Conservation (phyloP, 2,329 filamentous ascomycete genomes). For the Dothideomycetes sp. region DNA sequence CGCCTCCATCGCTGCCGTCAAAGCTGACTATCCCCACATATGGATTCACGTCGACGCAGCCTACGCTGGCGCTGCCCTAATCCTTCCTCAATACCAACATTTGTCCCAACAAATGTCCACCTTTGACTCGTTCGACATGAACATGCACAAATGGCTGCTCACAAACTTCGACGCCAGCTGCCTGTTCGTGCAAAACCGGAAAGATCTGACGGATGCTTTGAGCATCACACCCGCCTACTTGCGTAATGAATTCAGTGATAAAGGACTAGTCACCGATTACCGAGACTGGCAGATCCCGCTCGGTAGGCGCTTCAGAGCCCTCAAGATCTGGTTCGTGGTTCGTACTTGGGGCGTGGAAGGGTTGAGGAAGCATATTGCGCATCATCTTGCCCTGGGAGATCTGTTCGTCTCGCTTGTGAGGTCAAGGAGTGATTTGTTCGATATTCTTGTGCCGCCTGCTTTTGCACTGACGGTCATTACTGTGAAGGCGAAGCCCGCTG, state of each 20-base stretch:
- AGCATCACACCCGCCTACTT: constrained; percentile 74
- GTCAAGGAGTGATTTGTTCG: constrained; percentile 57
- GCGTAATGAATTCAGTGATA: constrained; percentile 68
- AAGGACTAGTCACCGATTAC: constrained; percentile 83
- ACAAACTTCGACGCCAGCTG: constrained; percentile 84
- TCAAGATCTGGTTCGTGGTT: constrained; percentile 95
- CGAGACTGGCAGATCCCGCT: constrained; percentile 96
- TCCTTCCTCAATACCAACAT: constrained; percentile 70
- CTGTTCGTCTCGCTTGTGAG: constrained; percentile 53
- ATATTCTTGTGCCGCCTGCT: constrained; percentile 59
- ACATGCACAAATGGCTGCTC: constrained; percentile 96
- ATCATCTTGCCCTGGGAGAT: constrained; percentile 59
- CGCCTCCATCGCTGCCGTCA: constrained; percentile 50
- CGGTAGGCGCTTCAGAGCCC: constrained; percentile 71
- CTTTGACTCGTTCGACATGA: constrained; percentile 87
- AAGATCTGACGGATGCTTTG: constrained; percentile 68
- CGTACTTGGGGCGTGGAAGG: constrained; percentile 70
- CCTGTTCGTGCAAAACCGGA: constrained; percentile 65
- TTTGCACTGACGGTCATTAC: constrained; percentile 75
- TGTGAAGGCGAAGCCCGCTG: constrained; percentile 33
- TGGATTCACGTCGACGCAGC: constrained; percentile 95
- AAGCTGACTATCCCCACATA: constrained; percentile 46
- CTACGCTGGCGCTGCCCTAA: constrained; percentile 76
- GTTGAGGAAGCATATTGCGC: constrained; percentile 60
- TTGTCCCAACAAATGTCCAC: constrained; percentile 49